phyloP scores from a whole-genome alignment of 2,329 filamentous ascomycete species.

The Colletotrichum acutatum region DNA sequence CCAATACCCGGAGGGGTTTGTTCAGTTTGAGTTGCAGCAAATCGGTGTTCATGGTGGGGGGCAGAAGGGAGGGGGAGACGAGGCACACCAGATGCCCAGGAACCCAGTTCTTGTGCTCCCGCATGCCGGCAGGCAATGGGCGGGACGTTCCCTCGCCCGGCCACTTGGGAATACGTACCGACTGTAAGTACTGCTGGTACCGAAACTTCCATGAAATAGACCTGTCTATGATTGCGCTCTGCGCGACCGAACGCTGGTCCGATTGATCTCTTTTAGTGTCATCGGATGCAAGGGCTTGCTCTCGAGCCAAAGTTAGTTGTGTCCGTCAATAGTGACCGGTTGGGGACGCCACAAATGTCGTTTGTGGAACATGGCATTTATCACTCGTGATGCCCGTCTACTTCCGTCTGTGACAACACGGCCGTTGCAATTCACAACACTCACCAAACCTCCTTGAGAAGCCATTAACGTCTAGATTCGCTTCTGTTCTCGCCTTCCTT shows the following conservation, averaged over 20 bases:
- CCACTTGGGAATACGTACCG: constrained; percentile 23
- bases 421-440: neutral
- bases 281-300: constrained; percentile 25
- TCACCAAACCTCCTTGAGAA: neutral
- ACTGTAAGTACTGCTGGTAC: neutral
- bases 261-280: constrained; percentile 29
- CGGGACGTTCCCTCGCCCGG: constrained; percentile 15
- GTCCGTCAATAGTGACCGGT: neutral
- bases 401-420: constrained; percentile 8
- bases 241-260: constrained; percentile 13
- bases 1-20: constrained; percentile 18
- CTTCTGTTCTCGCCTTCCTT: neutral
- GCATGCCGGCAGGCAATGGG: constrained; percentile 27
- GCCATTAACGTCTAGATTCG: neutral
- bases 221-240: constrained; percentile 7
- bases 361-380: constrained; percentile 24
- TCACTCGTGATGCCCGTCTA: constrained; percentile 1
- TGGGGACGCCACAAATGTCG: constrained; percentile 25
- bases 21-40: constrained; percentile 34
- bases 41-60: constrained; percentile 15
- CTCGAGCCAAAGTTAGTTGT: constrained; percentile 13
- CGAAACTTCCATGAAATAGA: neutral
- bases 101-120: constrained; percentile 13
- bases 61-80: neutral
- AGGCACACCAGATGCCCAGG: constrained; percentile 19